These are phyloP conservation scores for Trifolium pratense DNA, from an alignment of 306 rosid genomes.

Conservation along the genomic window DNA sequence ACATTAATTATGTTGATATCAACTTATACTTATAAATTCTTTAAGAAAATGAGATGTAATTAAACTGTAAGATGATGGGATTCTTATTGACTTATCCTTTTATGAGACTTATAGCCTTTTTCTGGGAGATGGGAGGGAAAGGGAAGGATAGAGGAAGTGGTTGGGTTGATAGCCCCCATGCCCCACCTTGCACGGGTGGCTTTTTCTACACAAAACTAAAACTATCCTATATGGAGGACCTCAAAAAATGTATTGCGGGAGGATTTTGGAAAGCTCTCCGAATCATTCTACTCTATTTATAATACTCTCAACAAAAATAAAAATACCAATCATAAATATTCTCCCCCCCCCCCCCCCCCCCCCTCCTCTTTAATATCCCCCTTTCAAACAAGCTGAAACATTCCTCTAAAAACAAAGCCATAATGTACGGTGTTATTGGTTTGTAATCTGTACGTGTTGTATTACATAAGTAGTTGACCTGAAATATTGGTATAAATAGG, in stretches of 20 bases:
- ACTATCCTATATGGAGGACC: not conserved
- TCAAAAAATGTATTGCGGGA: not conserved
- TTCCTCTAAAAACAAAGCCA: too few species aligned
- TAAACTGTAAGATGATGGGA: not conserved
- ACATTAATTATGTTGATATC: slow-evolving; percentile 8
- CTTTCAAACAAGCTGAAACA: too few species aligned
- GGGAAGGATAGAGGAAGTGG: not conserved
- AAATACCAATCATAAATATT: too few species aligned
- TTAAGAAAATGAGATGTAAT: slow-evolving; percentile 17
- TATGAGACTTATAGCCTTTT: not conserved
- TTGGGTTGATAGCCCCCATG: not conserved
- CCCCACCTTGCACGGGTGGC: not conserved
- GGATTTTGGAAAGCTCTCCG: not conserved
- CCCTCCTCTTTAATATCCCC: too few species aligned
- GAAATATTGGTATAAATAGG: slow-evolving; percentile 13
- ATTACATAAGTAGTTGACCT: not conserved
- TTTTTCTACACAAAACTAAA: not conserved
- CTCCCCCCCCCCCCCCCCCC: too few species aligned
- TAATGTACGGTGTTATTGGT: slow-evolving; percentile 3
- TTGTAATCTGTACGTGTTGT: not conserved
- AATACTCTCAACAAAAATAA: too few species aligned
- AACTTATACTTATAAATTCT: not conserved
- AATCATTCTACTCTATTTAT: not conserved
- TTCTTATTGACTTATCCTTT: slow-evolving; percentile 14
- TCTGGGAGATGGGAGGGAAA: not conserved